Evolutionary conservation across 163 green algal genomes (phyloP).

Genomic region (Trebouxiophyceae sp.): DNA sequence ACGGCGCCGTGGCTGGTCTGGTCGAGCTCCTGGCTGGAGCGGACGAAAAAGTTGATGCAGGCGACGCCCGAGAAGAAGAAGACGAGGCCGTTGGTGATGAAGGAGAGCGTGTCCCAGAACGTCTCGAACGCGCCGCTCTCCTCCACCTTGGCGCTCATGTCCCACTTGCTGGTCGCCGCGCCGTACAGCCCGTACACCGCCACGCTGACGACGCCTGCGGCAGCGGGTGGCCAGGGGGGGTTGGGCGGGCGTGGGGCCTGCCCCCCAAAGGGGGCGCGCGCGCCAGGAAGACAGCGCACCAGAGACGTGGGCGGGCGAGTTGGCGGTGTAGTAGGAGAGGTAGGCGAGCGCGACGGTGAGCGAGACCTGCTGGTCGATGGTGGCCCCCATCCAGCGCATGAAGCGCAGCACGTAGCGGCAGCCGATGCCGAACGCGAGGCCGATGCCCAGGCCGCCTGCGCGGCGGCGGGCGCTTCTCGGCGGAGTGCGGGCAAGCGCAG

Average conservation of each 20-base stretch:
- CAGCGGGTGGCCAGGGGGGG: no score
- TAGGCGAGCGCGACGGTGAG: slow-evolving; percentile 68
- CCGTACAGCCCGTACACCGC: slow-evolving; percentile 85
- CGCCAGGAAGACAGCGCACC: slow-evolving; percentile 27
- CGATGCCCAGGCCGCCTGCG: slow-evolving; percentile 33
- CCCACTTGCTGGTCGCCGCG: slow-evolving; percentile 56
- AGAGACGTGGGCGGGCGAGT: slow-evolving; percentile 48
- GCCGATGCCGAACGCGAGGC: slow-evolving; percentile 40
- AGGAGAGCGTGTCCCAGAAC: slow-evolving; percentile 74
- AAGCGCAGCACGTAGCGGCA: slow-evolving; percentile 44
- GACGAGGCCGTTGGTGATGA: slow-evolving; percentile 75
- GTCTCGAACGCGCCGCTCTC: slow-evolving; percentile 46
- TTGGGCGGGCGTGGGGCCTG: no score
- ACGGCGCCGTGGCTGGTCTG: neutral
- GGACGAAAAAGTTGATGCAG: slow-evolving; percentile 76
- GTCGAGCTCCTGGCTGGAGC: slow-evolving; percentile 19
- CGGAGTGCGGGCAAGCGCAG: no score
- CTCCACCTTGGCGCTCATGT: slow-evolving; percentile 38
- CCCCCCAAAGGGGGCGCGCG: neutral
- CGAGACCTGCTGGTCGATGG: slow-evolving; percentile 39
- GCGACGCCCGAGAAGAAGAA: slow-evolving; percentile 84
- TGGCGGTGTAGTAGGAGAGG: slow-evolving; percentile 68
- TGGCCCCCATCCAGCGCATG: slow-evolving; percentile 42
- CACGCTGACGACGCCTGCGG: slow-evolving; percentile 66
- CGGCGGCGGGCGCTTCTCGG: no score